Percentiles rank a stretch among this genome's conserved stretches.
Evolutionary conservation across 768 basidiomycete species (phyloP).

Genomic region (Tulasnella sp.): DNA sequence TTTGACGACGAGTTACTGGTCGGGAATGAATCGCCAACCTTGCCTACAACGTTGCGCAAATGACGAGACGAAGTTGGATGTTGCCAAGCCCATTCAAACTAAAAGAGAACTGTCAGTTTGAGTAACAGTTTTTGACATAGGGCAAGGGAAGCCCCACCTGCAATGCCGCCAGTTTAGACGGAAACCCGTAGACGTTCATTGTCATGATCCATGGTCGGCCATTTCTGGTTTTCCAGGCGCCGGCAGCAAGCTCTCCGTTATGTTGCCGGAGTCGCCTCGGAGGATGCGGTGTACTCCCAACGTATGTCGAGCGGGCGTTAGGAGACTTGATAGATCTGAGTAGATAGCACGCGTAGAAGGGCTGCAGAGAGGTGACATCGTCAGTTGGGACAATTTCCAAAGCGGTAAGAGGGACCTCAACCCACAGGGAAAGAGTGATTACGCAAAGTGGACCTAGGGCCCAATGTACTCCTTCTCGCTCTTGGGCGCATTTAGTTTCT

Average conservation of each 20-base stretch:
- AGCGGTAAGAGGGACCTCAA: background rate
- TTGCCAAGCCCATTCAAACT: slow-evolving; percentile 2
- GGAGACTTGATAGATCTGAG: slow-evolving; percentile 57
- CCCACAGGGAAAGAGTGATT: slow-evolving; percentile 42
- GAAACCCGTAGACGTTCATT: slow-evolving; percentile 79
- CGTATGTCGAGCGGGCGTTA: slow-evolving; percentile 53
- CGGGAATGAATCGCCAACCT: background rate
- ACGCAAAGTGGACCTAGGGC: slow-evolving; percentile 26
- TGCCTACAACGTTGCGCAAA: slow-evolving; percentile 15
- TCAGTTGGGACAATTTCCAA: background rate
- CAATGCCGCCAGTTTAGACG: slow-evolving; percentile 63
- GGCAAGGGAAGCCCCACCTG: slow-evolving; percentile 63
- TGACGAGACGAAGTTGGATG: slow-evolving; percentile 11
- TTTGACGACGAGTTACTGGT: slow-evolving; percentile 1
- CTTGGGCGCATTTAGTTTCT: slow-evolving; percentile 4
- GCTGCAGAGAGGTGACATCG: slow-evolving; percentile 1
- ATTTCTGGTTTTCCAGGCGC: slow-evolving; percentile 56
- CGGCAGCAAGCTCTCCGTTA: slow-evolving; percentile 66
- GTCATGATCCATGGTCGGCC: slow-evolving; percentile 75
- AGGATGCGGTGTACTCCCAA: slow-evolving; percentile 64
- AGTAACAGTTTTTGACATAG: background rate
- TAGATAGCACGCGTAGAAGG: slow-evolving; percentile 79
- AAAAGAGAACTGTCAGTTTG: slow-evolving; percentile 29
- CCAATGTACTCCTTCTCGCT: background rate
- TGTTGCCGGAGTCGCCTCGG: slow-evolving; percentile 56